Percentiles rank a stretch among this genome's conserved stretches.
Conservation (phyloP, 1,139 yeast genomes). For the Debaryomycetaceae sp. region DNA sequence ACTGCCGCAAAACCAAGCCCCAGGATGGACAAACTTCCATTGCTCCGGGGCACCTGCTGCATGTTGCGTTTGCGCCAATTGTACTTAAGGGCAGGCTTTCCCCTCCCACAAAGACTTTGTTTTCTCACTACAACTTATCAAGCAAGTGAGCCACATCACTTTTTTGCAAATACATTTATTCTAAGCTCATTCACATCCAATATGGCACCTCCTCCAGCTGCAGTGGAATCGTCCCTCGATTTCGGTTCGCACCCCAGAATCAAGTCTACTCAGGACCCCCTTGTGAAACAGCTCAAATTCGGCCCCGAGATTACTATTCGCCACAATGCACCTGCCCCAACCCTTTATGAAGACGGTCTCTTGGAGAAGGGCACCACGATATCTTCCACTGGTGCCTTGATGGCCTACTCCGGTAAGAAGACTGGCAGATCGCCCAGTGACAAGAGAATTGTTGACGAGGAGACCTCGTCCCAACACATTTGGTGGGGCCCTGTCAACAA, state of each 20-base stretch:
- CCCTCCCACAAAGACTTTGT: slow-evolving; percentile 1
- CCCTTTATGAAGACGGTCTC: slow-evolving; percentile 91
- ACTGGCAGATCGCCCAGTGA: slow-evolving; percentile 99
- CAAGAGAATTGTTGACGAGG: slow-evolving; percentile 96
- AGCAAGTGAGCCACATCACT: background rate
- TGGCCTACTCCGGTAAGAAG: slow-evolving; percentile 93
- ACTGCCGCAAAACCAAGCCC: no score
- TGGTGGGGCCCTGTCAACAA: slow-evolving; percentile 99
- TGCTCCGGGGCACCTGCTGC: slow-evolving; percentile 8
- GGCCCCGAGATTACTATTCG: slow-evolving; percentile 50
- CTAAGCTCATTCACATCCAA: slow-evolving; percentile 1
- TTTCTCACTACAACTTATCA: background rate
- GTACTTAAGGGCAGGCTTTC: slow-evolving; percentile 5
- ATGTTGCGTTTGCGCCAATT: slow-evolving; percentile 2
- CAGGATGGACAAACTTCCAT: slow-evolving; percentile 6
- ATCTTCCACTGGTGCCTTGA: slow-evolving; percentile 89
- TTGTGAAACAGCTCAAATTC: slow-evolving; percentile 41
- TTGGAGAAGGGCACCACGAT: slow-evolving; percentile 88
- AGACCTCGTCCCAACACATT: slow-evolving; percentile 72
- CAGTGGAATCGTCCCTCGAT: slow-evolving; percentile 44
- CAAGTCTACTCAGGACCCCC: slow-evolving; percentile 39
- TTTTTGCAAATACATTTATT: background rate
- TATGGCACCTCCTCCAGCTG: slow-evolving; percentile 50
- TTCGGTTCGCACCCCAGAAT: slow-evolving; percentile 37
- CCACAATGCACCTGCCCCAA: slow-evolving; percentile 93